A percentile compares a stretch with the other conserved stretches of the same genome.
Evolutionary conservation across 2,329 filamentous ascomycete species (phyloP).

Genomic region (Fonsecaea multimorphosa): DNA sequence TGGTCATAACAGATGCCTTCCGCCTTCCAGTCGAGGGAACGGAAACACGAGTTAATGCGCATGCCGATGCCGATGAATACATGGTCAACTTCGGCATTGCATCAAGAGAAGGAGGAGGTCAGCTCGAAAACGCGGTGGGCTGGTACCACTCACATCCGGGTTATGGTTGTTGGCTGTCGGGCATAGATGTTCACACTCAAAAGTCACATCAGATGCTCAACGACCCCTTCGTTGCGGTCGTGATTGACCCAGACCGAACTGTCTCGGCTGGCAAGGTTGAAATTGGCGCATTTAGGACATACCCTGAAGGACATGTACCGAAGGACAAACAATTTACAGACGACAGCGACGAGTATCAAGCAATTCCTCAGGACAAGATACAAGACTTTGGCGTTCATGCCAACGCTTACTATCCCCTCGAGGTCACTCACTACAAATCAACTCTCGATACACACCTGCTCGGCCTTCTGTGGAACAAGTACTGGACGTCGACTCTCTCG

Average conservation of each 20-base stretch:
- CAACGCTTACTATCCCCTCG: constrained; percentile 86
- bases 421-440: constrained; percentile 94
- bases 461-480: constrained; percentile 96
- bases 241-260: constrained; percentile 94
- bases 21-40: constrained; percentile 94
- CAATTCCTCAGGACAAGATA: constrained; percentile 87
- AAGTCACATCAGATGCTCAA: constrained; percentile 81
- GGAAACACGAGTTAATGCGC: constrained; percentile 96
- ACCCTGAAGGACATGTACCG: constrained; percentile 74
- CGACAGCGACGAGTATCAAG: constrained; percentile 57
- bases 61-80: constrained; percentile 96
- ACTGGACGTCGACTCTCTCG: constrained; percentile 95
- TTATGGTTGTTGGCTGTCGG: constrained; percentile 96
- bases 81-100: constrained; percentile 83
- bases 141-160: constrained; percentile 99
- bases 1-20: constrained; percentile 94
- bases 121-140: constrained; percentile 89
- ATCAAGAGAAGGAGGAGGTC: constrained; percentile 71
- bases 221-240: constrained; percentile 93
- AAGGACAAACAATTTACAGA: constrained; percentile 50
- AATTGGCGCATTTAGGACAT: constrained; percentile 95
- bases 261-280: constrained; percentile 95
- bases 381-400: constrained; percentile 95
- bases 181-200: constrained; percentile 93
- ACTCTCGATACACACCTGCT: constrained; percentile 85